phyloP scores from a whole-genome alignment of 2,329 filamentous ascomycete species.

The Talaromyces sp. region DNA sequence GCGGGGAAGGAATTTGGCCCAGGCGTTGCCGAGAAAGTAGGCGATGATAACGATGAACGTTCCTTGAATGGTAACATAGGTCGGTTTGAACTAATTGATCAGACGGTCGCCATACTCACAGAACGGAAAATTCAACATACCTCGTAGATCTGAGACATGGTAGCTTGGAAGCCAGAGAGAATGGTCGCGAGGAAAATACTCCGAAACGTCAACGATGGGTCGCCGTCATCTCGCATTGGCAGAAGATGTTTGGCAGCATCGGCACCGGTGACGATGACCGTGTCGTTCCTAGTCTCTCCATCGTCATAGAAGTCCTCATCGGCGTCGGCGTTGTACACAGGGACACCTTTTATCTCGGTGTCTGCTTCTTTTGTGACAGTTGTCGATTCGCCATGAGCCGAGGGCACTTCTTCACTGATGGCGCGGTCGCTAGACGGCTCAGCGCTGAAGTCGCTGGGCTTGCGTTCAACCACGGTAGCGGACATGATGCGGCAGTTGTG shows the following conservation, averaged over 20 bases:
- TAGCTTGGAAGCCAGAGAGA: constrained; percentile 53
- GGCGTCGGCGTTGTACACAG: constrained; percentile 20
- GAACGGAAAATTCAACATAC: constrained; percentile 31
- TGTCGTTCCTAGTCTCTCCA: constrained; percentile 42
- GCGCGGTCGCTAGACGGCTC: background rate
- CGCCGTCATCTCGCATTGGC: constrained; percentile 53
- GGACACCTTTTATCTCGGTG: background rate
- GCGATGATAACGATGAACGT: constrained; percentile 58
- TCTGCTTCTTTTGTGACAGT: constrained; percentile 5
- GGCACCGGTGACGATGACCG: constrained; percentile 51
- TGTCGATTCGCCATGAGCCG: background rate
- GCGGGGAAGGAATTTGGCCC: constrained; percentile 49
- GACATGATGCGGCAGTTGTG: background rate
- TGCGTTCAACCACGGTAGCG: background rate
- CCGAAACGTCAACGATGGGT: constrained; percentile 53
- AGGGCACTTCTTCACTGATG: background rate
- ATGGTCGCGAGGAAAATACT: constrained; percentile 50
- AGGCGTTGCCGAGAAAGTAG: constrained; percentile 54
- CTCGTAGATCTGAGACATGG: constrained; percentile 55
- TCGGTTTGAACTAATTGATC: constrained; percentile 51
- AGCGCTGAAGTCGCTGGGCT: background rate
- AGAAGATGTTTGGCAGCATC: constrained; percentile 52
- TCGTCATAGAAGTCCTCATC: constrained; percentile 27
- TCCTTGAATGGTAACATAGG: constrained; percentile 46
- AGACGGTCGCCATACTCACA: background rate